These are phyloP conservation scores for Colletotrichum caudatum DNA, from an alignment of 2,329 filamentous ascomycete species.

Conservation along the genomic window DNA sequence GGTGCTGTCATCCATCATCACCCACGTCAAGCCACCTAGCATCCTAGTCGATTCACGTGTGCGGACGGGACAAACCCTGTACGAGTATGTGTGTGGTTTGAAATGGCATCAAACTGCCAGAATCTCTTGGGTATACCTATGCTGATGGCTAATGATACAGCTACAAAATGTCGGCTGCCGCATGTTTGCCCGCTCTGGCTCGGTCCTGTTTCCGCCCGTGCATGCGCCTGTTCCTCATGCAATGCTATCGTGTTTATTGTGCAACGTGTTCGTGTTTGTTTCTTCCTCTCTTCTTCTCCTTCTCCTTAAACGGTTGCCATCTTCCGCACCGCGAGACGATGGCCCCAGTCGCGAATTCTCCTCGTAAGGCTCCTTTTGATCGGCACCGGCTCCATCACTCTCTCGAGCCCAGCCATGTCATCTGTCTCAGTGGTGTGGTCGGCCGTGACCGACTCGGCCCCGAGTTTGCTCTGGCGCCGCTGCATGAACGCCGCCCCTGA, in stretches of 20 bases:
- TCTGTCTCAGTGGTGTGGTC: slow-evolving; percentile 18
- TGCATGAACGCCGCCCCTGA: slow-evolving; percentile 46
- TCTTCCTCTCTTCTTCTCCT: slow-evolving; percentile 2
- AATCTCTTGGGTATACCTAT: slow-evolving; percentile 34
- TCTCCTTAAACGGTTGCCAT: slow-evolving; percentile 16
- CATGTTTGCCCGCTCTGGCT: slow-evolving; percentile 15
- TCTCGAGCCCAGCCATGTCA: slow-evolving; percentile 25
- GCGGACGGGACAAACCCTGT: neutral
- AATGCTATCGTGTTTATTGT: slow-evolving; percentile 13
- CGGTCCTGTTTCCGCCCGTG: slow-evolving; percentile 28
- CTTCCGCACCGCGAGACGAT: slow-evolving; percentile 30
- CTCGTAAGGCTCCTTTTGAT: slow-evolving; percentile 30
- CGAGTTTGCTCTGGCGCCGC: slow-evolving; percentile 40
- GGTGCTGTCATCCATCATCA: neutral
- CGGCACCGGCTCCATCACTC: neutral
- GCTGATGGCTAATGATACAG: slow-evolving; percentile 32
- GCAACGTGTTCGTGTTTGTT: neutral
- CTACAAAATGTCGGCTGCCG: slow-evolving; percentile 19
- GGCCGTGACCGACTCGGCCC: slow-evolving; percentile 28
- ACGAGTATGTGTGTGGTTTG: neutral
- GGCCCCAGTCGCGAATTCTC: slow-evolving; percentile 40
- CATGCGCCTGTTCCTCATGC: slow-evolving; percentile 26
- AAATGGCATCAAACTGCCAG: slow-evolving; percentile 26
- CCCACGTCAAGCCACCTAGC: too few relatives aligned
- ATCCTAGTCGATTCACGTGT: neutral